phyloP scores from a whole-genome alignment of 441 rosid genomes.

The Flueggea neowawraea region DNA sequence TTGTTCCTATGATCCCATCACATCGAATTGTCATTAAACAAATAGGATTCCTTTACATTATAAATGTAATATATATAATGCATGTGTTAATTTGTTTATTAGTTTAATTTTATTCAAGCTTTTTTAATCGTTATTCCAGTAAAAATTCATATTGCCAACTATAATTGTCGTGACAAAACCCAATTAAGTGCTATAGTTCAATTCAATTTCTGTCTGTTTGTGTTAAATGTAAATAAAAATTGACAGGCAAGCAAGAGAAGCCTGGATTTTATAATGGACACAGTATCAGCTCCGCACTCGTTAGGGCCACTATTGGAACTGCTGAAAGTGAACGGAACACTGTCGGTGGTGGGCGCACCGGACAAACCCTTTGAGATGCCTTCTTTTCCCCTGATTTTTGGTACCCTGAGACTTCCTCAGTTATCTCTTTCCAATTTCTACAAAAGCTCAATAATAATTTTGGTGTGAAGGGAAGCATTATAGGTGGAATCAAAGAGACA shows the following conservation, averaged over 20 bases:
- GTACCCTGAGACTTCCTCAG: slow-evolving; percentile 17
- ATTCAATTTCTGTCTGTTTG: too few species aligned
- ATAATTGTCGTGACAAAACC: too few species aligned
- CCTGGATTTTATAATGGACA: slow-evolving; percentile 66
- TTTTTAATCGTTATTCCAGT: too few species aligned
- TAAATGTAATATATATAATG: neutral
- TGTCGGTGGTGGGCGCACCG: slow-evolving; percentile 56
- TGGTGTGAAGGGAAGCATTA: slow-evolving; percentile 54
- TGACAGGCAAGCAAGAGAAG: slow-evolving; percentile 43
- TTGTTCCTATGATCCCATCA: too few species aligned
- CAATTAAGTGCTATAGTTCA: too few species aligned
- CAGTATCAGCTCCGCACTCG: slow-evolving; percentile 67
- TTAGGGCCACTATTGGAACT: slow-evolving; percentile 58
- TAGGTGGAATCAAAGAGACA: slow-evolving; percentile 61
- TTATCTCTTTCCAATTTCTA: neutral
- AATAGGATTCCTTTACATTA: neutral
- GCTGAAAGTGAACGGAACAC: slow-evolving; percentile 67
- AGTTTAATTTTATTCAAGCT: neutral
- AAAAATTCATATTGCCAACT: too few species aligned
- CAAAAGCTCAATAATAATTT: neutral
- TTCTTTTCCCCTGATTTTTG: slow-evolving; percentile 64
- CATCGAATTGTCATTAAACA: too few species aligned
- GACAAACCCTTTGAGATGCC: slow-evolving; percentile 61
- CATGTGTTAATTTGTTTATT: neutral
- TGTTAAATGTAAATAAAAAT: neutral